Evolutionary conservation across 2,329 filamentous ascomycete genomes (phyloP), one percentile per base, ranked within the genome.

Genomic region (Lanzia echinophila): DNA sequence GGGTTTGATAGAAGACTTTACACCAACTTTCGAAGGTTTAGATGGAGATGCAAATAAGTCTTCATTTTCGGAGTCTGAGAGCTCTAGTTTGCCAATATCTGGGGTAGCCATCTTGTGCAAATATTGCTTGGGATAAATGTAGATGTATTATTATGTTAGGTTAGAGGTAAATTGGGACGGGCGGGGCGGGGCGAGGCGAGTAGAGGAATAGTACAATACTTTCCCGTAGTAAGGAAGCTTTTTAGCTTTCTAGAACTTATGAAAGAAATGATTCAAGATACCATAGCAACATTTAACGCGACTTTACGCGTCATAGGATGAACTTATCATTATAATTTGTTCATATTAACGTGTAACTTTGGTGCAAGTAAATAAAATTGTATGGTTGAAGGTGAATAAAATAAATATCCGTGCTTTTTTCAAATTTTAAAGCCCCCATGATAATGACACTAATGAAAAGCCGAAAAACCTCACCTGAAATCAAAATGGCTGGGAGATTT

Each of bases 21-120:
- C 51, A 12, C 44, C 49, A 56, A 62, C 45, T 58, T 69, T 61
- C 55, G 67, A 63, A 63, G 70, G n/a, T 51, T 62, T 62, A 2
- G 74, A 75, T 7, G 79, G 79, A 11, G 79, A 82, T 49, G 79
- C 75, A 68, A 83, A 83, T 43, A 83, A 72, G 55, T 78, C 77
- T 59, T 81, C 78, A 15, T 74, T 73, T 56, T 79, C 73, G 24
- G 78, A 78, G 56, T 82, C 78, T 32, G 77, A 79, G 33, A 81
- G 69, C 54, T 72, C 70, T 19, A 78, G 70, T 56, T 72, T 73
- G 53, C 78, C 74, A 63, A 81, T 73, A 60, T 77, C 72, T 55
- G 76, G 74, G 39, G 71, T 72, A 33, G 71, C 67, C 68, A 64
- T 62, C 13, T 36, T 63, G 13, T 33, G 3, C 20, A 8, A 28